Evolutionary conservation across 768 basidiomycete species (phyloP).

Genomic region (Jaapia argillacea): DNA sequence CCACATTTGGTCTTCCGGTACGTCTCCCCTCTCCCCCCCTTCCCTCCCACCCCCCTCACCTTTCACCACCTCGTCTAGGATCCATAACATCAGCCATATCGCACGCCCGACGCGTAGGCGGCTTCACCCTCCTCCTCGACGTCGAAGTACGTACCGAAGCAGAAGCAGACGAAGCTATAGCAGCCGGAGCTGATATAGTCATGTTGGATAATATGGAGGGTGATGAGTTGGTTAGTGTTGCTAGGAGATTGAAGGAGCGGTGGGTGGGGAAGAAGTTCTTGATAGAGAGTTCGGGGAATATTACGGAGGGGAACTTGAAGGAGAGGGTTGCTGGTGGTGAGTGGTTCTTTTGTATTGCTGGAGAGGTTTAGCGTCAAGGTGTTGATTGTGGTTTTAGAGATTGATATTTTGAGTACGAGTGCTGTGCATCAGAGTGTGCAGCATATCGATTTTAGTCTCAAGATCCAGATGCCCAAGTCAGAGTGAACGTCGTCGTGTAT

Average conservation of each 20-base stretch:
- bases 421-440: conserved; percentile 85
- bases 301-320: conserved; percentile 80
- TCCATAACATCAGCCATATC: conserved; percentile 86
- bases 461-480: conserved; percentile 66
- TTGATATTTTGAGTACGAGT: conserved; percentile 92
- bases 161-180: conserved; percentile 96
- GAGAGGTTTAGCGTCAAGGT: conserved; percentile 4
- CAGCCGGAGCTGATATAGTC: conserved; percentile 88
- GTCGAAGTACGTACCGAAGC: conserved; percentile 86
- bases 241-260: conserved; percentile 61
- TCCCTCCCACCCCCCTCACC: conserved; percentile 4
- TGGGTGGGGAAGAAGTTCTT: conserved; percentile 81
- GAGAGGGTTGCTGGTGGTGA: conserved; percentile 76
- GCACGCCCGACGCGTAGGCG: conserved; percentile 81
- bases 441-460: conserved; percentile 95
- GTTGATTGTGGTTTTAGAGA: conserved; percentile 44
- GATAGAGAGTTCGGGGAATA: conserved; percentile 91
- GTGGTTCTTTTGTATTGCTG: conserved; percentile 10
- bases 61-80: conserved; percentile 30
- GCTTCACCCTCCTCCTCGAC: conserved; percentile 86
- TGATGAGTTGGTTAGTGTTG: conserved; percentile 53
- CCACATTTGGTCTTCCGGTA: conserved; percentile 95
- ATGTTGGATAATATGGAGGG: conserved; percentile 96
- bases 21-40: conserved; percentile 8
- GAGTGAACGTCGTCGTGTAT: too few species aligned